A percentile compares a stretch with the other conserved stretches of the same genome.
Evolutionary conservation across 129 eudicot species (phyloP).

Genomic region (Artemisia tridentata): DNA sequence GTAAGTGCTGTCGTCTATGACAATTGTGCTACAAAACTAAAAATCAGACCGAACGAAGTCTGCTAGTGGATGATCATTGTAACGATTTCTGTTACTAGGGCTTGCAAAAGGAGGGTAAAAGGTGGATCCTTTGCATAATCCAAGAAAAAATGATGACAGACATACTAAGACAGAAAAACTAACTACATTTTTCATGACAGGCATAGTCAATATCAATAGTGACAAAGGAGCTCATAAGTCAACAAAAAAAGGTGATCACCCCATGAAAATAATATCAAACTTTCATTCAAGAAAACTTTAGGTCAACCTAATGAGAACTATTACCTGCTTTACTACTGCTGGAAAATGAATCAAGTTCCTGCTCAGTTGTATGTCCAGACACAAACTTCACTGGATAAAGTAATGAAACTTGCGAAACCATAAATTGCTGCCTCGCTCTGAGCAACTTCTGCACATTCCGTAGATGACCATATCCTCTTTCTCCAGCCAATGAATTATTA

Average conservation of each 20-base stretch:
- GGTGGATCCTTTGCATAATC: not conserved
- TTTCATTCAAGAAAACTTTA: too few species aligned
- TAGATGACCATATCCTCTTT: slow-evolving; percentile 60
- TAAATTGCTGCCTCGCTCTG: slow-evolving; percentile 70
- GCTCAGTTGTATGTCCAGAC: slow-evolving; percentile 59
- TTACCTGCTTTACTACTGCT: slow-evolving; percentile 61
- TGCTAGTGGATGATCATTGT: not conserved
- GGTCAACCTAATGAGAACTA: slow-evolving; percentile 5
- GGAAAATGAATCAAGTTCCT: slow-evolving; percentile 84
- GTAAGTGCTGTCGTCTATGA: too few species aligned
- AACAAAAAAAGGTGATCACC: slow-evolving; percentile 2
- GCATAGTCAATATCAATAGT: too few species aligned
- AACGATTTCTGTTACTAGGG: not conserved
- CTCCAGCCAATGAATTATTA: slow-evolving; percentile 67
- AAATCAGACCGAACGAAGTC: too few species aligned
- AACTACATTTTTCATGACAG: not conserved
- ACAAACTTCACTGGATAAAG: slow-evolving; percentile 88
- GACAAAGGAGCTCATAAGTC: slow-evolving; percentile 3
- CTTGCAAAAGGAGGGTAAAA: not conserved
- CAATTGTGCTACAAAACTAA: too few species aligned
- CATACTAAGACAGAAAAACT: not conserved
- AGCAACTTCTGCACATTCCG: slow-evolving; percentile 61
- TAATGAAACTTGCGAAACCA: slow-evolving; percentile 81
- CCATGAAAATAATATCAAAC: slow-evolving; percentile 3
- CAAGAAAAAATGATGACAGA: not conserved